phyloP scores from a whole-genome alignment of 164 flowering plant species.

The Vitis riparia region DNA sequence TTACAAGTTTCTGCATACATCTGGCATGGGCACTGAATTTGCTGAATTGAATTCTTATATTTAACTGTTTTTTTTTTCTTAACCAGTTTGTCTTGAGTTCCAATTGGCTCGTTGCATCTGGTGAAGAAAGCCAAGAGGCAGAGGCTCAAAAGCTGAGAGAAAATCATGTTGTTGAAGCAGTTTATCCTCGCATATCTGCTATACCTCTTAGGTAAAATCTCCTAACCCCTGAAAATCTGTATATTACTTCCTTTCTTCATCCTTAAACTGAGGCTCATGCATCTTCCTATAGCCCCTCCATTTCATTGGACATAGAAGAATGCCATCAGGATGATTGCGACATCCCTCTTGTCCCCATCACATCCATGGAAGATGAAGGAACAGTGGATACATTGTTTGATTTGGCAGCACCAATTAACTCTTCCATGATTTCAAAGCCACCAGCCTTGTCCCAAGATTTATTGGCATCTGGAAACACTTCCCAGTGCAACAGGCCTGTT shows the following conservation, averaged over 20 bases:
- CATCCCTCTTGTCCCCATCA: slow-evolving; percentile 37
- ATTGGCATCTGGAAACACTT: slow-evolving; percentile 1
- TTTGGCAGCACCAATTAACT: not conserved
- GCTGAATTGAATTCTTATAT: not conserved
- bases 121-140: slow-evolving; percentile 43
- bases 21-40: not conserved
- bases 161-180: slow-evolving; percentile 33
- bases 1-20: not conserved
- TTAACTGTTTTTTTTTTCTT: too few species aligned
- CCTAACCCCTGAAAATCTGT: not conserved
- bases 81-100: slow-evolving; percentile 27
- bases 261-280: not conserved
- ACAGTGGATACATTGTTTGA: slow-evolving; percentile 9
- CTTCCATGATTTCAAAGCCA: not conserved
- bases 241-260: not conserved
- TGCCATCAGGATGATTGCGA: slow-evolving; percentile 26
- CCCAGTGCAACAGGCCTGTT: not conserved
- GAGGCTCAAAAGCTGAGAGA: slow-evolving; percentile 29
- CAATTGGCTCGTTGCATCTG: slow-evolving; percentile 39
- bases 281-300: slow-evolving; percentile 27
- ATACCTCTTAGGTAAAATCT: slow-evolving; percentile 39
- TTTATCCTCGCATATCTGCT: slow-evolving; percentile 30
- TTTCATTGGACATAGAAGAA: slow-evolving; percentile 16
- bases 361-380: slow-evolving; percentile 41
- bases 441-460: not conserved